phyloP scores from a whole-genome alignment of 2,329 filamentous ascomycete genomes.

The Ilyonectria sp. region DNA sequence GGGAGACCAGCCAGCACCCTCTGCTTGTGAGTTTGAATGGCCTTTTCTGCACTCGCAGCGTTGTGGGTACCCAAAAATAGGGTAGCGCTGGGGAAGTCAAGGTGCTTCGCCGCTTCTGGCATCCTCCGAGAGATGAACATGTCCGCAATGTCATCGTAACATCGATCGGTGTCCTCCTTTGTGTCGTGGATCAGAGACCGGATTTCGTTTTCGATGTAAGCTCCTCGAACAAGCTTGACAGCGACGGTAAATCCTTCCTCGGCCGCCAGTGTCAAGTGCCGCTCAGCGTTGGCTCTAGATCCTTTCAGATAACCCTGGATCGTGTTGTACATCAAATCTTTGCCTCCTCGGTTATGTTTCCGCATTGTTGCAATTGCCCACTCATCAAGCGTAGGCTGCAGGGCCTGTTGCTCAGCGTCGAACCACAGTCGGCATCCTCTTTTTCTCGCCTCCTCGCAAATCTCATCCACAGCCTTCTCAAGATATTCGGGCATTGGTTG shows the following conservation, averaged over 20 bases:
- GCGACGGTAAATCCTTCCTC: conserved; percentile 67
- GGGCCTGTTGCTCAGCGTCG: conserved; percentile 62
- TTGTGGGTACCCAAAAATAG: conserved; percentile 71
- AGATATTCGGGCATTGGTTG: conserved; percentile 55
- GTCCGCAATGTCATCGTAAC: conserved; percentile 65
- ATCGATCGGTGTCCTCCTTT: conserved; percentile 66
- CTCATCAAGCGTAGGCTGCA: conserved; percentile 56
- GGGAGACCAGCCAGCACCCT: conserved; percentile 53
- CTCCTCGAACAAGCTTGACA: conserved; percentile 70
- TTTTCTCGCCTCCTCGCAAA: conserved; percentile 54
- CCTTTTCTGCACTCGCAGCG: conserved; percentile 56
- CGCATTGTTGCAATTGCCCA: conserved; percentile 54
- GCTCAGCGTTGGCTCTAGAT: conserved; percentile 57
- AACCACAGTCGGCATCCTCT: conserved; percentile 59
- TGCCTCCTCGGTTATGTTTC: conserved; percentile 54
- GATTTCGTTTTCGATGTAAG: conserved; percentile 67
- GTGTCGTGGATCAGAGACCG: conserved; percentile 65
- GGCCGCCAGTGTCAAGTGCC: conserved; percentile 63
- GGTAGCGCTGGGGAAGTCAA: conserved; percentile 60
- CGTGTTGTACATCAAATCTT: conserved; percentile 61
- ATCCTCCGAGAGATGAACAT: conserved; percentile 59
- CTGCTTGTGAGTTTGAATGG: conserved; percentile 58
- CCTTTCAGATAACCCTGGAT: conserved; percentile 71
- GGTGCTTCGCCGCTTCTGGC: conserved; percentile 24
- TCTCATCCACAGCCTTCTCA: conserved; percentile 56